Conservation (phyloP, 306 rosid species). For the Comarum palustre region DNA sequence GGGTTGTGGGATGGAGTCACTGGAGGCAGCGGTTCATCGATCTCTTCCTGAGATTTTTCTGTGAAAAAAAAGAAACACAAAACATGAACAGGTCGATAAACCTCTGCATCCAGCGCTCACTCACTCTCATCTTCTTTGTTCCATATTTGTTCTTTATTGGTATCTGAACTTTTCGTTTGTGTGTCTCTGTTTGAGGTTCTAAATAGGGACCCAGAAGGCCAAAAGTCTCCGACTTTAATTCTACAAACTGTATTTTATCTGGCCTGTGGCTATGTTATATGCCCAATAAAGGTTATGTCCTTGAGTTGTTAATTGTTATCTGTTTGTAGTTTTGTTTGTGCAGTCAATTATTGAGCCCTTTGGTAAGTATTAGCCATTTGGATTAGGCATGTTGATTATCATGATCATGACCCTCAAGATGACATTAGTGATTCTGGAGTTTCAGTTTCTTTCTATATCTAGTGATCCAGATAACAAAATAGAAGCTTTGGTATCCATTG, state of each 20-base stretch:
- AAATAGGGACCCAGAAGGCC: conserved; percentile 13
- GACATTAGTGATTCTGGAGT: not conserved
- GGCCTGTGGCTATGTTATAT: not conserved
- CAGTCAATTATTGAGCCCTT: not conserved
- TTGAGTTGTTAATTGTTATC: not conserved
- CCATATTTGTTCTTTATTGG: not conserved
- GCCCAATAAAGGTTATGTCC: not conserved
- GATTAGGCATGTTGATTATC: not conserved
- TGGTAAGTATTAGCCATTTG: not conserved
- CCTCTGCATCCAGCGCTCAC: conserved; percentile 99
- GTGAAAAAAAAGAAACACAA: conserved; percentile 38
- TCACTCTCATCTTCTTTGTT: conserved; percentile 25
- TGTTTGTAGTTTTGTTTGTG: not conserved
- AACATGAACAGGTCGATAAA: conserved; percentile 99
- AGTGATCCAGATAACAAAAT: not conserved
- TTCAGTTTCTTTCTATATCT: not conserved
- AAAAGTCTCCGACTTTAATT: not conserved
- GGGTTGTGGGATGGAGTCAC: conserved; percentile 55
- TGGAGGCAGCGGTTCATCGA: conserved; percentile 99
- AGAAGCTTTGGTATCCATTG: not conserved
- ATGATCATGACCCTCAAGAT: not conserved
- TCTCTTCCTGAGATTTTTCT: conserved; percentile 80
- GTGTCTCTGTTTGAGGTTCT: not conserved
- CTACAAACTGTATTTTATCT: not conserved
- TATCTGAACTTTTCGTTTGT: not conserved